Evolutionary conservation across 208 protist species (phyloP).

Genomic region (Tritrichomonas musculus): DNA sequence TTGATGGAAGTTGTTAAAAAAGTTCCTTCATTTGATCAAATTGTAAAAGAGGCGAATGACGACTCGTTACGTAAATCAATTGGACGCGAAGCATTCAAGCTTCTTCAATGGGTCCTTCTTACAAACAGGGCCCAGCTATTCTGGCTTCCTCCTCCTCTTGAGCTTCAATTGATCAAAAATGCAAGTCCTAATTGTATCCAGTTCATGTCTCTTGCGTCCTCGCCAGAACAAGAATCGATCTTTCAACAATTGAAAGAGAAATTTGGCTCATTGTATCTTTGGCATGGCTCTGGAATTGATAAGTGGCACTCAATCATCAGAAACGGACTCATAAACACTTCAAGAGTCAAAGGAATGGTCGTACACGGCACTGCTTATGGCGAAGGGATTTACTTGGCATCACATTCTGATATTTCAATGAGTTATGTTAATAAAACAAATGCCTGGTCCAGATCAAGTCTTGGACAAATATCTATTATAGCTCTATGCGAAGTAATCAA

Average conservation of each 20-base stretch:
- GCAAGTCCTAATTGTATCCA: neutral
- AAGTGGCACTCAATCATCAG: slow-evolving; percentile 13
- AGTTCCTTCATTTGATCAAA: neutral
- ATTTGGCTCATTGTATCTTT: neutral
- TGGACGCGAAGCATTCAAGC: no score
- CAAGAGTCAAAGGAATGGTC: neutral
- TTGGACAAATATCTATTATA: neutral
- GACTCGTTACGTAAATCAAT: neutral
- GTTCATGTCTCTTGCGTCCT: neutral
- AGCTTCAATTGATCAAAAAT: neutral
- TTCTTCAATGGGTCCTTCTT: neutral
- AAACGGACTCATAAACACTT: neutral
- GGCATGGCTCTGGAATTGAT: neutral
- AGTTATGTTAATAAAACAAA: neutral
- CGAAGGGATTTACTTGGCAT: neutral
- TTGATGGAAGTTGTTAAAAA: no score
- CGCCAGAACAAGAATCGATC: neutral
- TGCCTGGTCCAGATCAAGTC: neutral
- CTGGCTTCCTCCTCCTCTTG: neutral
- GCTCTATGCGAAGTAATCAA: neutral
- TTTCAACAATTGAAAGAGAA: neutral
- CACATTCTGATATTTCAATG: neutral
- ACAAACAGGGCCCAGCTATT: neutral
- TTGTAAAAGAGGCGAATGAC: neutral
- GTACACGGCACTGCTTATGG: neutral